Base-by-base conservation (phyloP, 2,329 filamentous ascomycete species). In the Ophiostoma himal-ulmi region DNA sequence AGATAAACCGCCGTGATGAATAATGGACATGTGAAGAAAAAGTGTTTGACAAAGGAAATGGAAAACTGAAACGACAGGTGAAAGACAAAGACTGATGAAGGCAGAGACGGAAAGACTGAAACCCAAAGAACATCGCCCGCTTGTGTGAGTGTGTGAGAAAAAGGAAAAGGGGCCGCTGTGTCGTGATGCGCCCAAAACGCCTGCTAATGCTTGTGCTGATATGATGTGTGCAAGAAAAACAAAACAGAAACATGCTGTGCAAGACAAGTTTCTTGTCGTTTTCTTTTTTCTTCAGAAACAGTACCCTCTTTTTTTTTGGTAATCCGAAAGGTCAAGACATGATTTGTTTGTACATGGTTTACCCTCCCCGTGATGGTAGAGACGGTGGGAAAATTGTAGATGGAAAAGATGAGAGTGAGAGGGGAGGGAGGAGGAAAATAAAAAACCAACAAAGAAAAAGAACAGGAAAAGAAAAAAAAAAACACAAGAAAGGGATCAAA, bases 251-350 rank as follows among this genome's bases (percentile, higher is more conserved):
- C 72, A 72, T 70, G 71, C 71, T 48, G 41, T 73, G 41, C 72
- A 73, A 71, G 72, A 62, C 48, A 60, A 65, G 70, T 74, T 73
- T 73, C 75, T 73, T 75, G 71, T 20, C 30, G 73, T 73, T 68
- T 70, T 72, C 69, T 70, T 67, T 67, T 67, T 70, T 73, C 7
- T 5, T 30, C 67, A 72, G 69, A 69, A 68, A 69, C 52, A 52
- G 62, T 64, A 60, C 68, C 70, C 71, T 64, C 70, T 71, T 72
- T 75, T 74, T 73, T 76, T 76, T 76, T 75, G 1, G 72, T 75
- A 71, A 72, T 72, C 72, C 72, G 71, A 74, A 72, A 73, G 44
- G 62, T 44, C 64, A 71, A 70, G 72, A 71, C 70, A 68, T 71
- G 36, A 44, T 48, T 36, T 69, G 39, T 72, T 71, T 73, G 72